Base-by-base conservation (phyloP, 2,329 filamentous ascomycete species). In the Ceratocystis ficicola region DNA sequence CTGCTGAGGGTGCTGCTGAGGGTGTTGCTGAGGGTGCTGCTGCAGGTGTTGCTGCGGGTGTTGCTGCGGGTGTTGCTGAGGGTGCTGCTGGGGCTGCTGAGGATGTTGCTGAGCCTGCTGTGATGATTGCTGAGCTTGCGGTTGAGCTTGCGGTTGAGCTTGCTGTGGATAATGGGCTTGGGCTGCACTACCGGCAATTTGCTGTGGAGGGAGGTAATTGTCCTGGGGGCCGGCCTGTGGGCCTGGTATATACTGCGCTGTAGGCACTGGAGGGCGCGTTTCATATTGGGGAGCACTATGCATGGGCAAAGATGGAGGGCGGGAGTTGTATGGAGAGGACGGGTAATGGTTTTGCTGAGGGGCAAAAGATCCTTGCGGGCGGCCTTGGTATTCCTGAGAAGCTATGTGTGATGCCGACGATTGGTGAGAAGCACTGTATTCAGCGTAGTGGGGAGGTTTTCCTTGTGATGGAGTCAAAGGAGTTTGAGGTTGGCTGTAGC, bases 391-490 rank as follows among this genome's bases (percentile, higher is more conserved):
- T 44, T 83, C 81, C 68, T 76, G 77, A 46, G 76, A 74, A 44
- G 76, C 70, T n/a, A 76, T 73, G 55, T 77, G 77, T 57, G 76
- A 74, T 17, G 80, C 81, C 4, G 81, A 61, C 1, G 57, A 65
- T 41, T 25, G 22, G 30, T 52, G 63, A 62, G 75, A 73, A 68
- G 78, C 77, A 69, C 71, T 72, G 69, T 80, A 83, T 62, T 84
- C 82, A 72, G 78, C 78, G 71, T 82, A 82, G 67, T 79, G 80
- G 20, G 63, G 64, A 2, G 62, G 68, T n/a, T 69, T 69, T 57
- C 44, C 32, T 48, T 69, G 68, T 12, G 65, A 65, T n/a, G 68
- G 68, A n/a, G 67, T 68, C 28, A 65, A 67, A 3, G 68, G 68
- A 44, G 67, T 62, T 55, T 55, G 52, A 28, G 67, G 20, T 30